A percentile compares a stretch with the other conserved stretches of the same genome.
Evolutionary conservation across 345 rosid species (phyloP).

Genomic region (Gossypium raimondii): DNA sequence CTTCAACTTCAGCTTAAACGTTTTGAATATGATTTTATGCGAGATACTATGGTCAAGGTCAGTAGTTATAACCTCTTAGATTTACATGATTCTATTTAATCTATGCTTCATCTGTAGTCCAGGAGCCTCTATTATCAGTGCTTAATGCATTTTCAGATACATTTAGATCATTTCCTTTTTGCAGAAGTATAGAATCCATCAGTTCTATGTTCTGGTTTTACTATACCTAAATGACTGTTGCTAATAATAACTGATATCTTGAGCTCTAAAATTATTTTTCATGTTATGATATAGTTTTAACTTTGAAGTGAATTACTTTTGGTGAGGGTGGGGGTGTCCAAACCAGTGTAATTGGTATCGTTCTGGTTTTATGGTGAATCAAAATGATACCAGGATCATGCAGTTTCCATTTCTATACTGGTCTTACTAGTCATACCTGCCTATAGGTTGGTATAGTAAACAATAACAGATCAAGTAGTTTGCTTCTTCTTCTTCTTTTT

Average conservation of each 20-base stretch:
- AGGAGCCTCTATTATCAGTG: background rate
- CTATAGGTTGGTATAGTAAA: background rate
- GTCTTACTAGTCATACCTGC: background rate
- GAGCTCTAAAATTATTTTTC: background rate
- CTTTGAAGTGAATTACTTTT: no score
- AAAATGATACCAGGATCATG: no score
- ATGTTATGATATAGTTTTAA: no score
- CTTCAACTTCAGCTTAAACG: slow-evolving; percentile 96
- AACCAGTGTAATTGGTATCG: no score
- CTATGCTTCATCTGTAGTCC: background rate
- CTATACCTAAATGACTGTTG: background rate
- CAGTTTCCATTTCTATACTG: no score
- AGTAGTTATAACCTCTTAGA: slow-evolving; percentile 17
- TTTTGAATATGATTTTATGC: slow-evolving; percentile 91
- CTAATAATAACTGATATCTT: background rate
- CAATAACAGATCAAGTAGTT: background rate
- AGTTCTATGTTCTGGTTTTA: background rate
- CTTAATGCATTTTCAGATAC: slow-evolving; percentile 4
- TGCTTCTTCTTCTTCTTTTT: background rate
- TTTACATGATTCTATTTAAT: background rate
- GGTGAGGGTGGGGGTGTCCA: no score
- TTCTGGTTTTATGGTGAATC: no score
- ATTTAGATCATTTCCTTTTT: background rate
- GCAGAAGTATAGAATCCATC: background rate
- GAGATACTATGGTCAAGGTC: slow-evolving; percentile 96